Evolutionary conservation across 768 basidiomycete genomes (phyloP).

Genomic region (Mrakia frigida): DNA sequence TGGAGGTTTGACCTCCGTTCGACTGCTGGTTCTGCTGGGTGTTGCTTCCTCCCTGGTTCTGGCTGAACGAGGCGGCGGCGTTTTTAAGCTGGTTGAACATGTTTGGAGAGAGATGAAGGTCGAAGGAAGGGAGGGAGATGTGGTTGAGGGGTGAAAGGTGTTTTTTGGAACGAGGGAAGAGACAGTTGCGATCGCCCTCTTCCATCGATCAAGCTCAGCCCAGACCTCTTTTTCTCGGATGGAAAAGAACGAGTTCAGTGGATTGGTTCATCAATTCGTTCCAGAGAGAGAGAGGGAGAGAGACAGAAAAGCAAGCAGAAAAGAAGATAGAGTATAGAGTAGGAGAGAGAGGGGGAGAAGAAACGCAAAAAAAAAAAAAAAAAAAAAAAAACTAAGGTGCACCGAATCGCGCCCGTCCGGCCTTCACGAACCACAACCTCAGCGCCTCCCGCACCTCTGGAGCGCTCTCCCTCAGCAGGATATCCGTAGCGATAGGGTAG

Average conservation of each 20-base stretch:
- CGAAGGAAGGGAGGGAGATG: not conserved
- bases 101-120: not conserved
- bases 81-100: constrained; percentile 17
- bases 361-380: not conserved
- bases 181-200: not conserved
- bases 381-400: not conserved
- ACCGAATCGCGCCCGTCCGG: constrained; percentile 1
- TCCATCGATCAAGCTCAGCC: not conserved
- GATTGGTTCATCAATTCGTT: not conserved
- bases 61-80: constrained; percentile 3
- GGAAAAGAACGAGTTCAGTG: not conserved
- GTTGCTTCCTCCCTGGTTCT: not conserved
- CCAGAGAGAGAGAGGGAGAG: too few relatives aligned
- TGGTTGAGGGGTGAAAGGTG: not conserved
- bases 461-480: constrained; percentile 74
- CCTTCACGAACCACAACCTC: constrained; percentile 66
- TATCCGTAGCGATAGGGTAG: constrained; percentile 81
- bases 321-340: not conserved
- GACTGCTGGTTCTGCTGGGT: not conserved
- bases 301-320: not conserved
- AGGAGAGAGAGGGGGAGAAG: not conserved
- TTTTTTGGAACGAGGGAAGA: not conserved
- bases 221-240: not conserved
- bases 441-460: constrained; percentile 76
- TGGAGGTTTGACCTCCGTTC: not conserved